phyloP scores from a whole-genome alignment of 2,329 filamentous ascomycete genomes.

The Leptographium galeiforme region DNA sequence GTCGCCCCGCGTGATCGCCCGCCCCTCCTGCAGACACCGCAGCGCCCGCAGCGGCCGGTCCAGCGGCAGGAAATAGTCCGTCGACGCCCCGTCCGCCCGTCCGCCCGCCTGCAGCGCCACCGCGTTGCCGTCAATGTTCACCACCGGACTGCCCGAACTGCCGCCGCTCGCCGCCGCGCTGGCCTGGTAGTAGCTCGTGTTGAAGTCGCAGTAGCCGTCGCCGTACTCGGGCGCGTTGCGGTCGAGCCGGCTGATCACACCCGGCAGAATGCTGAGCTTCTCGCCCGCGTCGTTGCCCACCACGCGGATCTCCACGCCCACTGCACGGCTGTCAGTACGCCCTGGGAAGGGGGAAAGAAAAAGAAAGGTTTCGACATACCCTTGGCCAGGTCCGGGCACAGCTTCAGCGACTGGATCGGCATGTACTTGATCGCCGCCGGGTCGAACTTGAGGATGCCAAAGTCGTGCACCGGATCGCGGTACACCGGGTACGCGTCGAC shows the following conservation, averaged over 20 bases:
- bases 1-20: constrained; percentile 75
- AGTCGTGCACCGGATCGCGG: constrained; percentile 95
- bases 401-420: constrained; percentile 64
- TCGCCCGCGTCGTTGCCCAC: constrained; percentile 98
- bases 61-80: constrained; percentile 91
- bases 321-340: constrained; percentile 20
- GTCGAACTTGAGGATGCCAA: constrained; percentile 92
- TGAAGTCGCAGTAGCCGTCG: constrained; percentile 97
- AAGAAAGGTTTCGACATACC: constrained; percentile 20
- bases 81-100: constrained; percentile 85
- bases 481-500: constrained; percentile 95
- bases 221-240: constrained; percentile 96
- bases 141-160: constrained; percentile 94
- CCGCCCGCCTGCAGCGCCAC: constrained; percentile 91
- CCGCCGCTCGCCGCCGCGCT: constrained; percentile 93
- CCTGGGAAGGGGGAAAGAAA: too few relatives aligned
- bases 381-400: constrained; percentile 75
- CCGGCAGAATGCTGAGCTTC: constrained; percentile 93
- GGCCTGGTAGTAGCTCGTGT: constrained; percentile 89
- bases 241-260: constrained; percentile 90
- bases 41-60: constrained; percentile 82
- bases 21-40: constrained; percentile 65
- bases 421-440: constrained; percentile 96
- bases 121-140: constrained; percentile 85
- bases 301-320: constrained; percentile 88